phyloP scores from a whole-genome alignment of 202 grass and related monocot species.

The Schoenoplectus triqueter region DNA sequence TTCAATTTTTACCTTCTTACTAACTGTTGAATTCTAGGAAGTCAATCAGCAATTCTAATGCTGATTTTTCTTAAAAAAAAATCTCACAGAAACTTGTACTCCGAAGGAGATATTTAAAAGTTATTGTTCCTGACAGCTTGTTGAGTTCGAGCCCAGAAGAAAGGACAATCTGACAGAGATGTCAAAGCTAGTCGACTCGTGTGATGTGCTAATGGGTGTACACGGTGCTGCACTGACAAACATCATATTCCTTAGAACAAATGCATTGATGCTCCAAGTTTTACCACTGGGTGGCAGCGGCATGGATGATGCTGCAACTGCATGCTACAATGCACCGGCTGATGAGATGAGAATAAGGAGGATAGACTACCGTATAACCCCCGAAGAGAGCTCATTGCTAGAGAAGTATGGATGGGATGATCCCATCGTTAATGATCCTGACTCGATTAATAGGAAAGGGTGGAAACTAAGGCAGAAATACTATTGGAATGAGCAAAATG shows the following conservation, averaged over 20 bases:
- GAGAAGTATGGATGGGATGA: conserved; percentile 66
- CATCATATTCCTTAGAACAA: conserved; percentile 65
- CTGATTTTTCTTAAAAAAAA: too few species aligned
- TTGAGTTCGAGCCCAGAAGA: conserved; percentile 42
- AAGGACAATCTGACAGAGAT: conserved; percentile 47
- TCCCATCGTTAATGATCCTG: conserved; percentile 59
- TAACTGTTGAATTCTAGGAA: too few species aligned
- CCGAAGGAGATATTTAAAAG: too few species aligned
- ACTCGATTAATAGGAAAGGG: conserved; percentile 48
- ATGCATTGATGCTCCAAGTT: conserved; percentile 59
- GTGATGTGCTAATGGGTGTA: conserved; percentile 67
- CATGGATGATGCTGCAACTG: conserved; percentile 51
- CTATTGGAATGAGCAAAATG: conserved; percentile 63
- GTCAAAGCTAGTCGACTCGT: conserved; percentile 57
- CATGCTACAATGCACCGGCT: conserved; percentile 50
- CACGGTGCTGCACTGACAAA: conserved; percentile 69
- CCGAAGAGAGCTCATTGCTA: conserved; percentile 64
- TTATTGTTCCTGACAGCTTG: conserved; percentile 28
- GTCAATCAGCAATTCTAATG: too few species aligned
- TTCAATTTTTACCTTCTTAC: too few species aligned
- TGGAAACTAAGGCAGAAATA: conserved; percentile 61
- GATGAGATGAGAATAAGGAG: conserved; percentile 58
- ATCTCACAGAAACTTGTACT: too few species aligned
- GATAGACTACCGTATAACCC: conserved; percentile 54
- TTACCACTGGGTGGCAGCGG: conserved; percentile 60